A percentile compares a stretch with the other conserved stretches of the same genome.
phyloP scores from a whole-genome alignment of 108 stramenopile species.

The Discostella pseudostelligera region DNA sequence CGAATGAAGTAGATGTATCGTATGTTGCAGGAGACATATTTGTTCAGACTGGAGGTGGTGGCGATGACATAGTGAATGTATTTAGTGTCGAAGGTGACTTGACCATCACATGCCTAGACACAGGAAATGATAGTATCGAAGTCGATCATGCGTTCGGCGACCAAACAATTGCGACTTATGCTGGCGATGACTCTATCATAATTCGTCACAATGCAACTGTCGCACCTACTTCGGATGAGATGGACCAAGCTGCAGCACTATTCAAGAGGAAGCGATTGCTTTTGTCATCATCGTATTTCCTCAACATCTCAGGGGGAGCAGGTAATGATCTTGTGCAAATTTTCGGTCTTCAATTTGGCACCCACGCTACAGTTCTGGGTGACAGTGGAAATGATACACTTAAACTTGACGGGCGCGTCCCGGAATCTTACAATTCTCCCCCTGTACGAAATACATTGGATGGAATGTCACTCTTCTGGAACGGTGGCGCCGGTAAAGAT shows the following conservation, averaged over 20 bases:
- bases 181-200: constrained; percentile 6
- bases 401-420: constrained; percentile 21
- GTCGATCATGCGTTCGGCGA: neutral
- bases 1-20: too few relatives aligned
- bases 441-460: constrained; percentile 27
- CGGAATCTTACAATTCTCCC: neutral
- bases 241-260: too few relatives aligned
- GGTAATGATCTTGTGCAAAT: constrained; percentile 16
- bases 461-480: constrained; percentile 25
- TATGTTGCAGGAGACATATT: too few relatives aligned
- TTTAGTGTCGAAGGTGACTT: neutral
- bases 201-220: constrained; percentile 5
- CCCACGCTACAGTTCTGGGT: constrained; percentile 26
- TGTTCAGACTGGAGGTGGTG: too few relatives aligned
- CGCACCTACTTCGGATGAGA: neutral
- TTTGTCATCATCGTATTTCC: constrained; percentile 5
- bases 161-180: constrained; percentile 10
- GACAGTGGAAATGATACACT: constrained; percentile 33
- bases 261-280: constrained; percentile 2
- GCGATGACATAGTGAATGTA: too few relatives aligned
- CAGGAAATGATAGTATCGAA: constrained; percentile 10
- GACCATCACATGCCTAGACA: neutral
- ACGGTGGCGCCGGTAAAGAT: constrained; percentile 34
- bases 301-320: neutral
- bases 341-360: constrained; percentile 16